Base-by-base conservation (phyloP, 2,329 filamentous ascomycete genomes). In the Trichoderma asperellum region DNA sequence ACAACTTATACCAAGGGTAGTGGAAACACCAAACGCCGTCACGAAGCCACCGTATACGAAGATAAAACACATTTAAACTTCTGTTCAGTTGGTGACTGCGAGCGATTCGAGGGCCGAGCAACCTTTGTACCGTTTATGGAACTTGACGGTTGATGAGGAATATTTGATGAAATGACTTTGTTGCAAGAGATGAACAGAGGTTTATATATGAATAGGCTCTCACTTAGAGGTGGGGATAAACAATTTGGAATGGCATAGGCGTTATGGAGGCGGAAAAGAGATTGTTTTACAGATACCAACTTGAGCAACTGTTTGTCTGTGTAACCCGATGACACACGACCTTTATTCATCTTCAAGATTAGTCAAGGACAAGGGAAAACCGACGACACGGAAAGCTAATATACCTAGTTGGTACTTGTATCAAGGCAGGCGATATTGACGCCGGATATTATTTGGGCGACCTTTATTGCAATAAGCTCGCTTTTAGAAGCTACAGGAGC, bases 101-200 rank as follows among this genome's bases (percentile, higher is more conserved):
- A 79, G 27, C 71, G 79, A 1, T 81, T 81, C 27, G 49, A 52
- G 8, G 77, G 75, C 2, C 73, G 79, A 2, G 70, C 70, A 7
- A 62, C 68, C 0, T 80, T 79, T 73, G 73, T 65, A 5, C 79
- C 79, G 0, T 81, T 81, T 70, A 40, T 73, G 6, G 78, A 79
- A 58, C 16, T 58, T 27, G 37, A 52, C 8, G 16, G 37, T 24
- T 58, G 21, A 57, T 11, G 2, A 1, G 27, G 16, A 11, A 8
- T 12, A 10, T 12, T 24, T 49, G 47, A 49, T 6, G n/a, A 49
- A 2, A 12, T 24, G 12, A 10, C n/a, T 1, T 49, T 49, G 21
- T 24, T 24, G 10, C 4, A 3, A 24, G 47, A 12, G n/a, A 49
- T 24, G 47, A 49, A 49, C 10, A 21, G 10, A 49, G 24, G 21